Conservation (phyloP, 495 filamentous ascomycete genomes). For the Cryomyces minteri region DNA sequence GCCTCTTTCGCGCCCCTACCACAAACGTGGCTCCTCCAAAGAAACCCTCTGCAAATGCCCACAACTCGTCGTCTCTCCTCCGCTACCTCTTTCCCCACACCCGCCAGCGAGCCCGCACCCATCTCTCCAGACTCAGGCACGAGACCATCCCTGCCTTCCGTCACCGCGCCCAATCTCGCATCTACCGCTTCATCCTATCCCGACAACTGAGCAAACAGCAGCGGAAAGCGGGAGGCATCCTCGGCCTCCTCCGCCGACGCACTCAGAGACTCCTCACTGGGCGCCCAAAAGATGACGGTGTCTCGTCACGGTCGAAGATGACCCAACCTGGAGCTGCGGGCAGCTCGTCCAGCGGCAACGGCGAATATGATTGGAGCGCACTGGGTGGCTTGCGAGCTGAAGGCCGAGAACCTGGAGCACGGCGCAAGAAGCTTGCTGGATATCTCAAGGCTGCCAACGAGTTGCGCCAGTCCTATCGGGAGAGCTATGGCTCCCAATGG, state of each 20-base stretch:
- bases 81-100: conserved; percentile 38
- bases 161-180: conserved; percentile 47
- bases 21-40: conserved; percentile 12
- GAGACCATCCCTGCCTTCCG: conserved; percentile 54
- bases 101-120: conserved; percentile 38
- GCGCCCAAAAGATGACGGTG: conserved; percentile 14
- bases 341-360: conserved; percentile 1
- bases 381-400: not conserved
- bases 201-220: conserved; percentile 30
- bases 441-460: conserved; percentile 84
- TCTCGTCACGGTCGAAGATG: conserved; percentile 21
- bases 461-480: conserved; percentile 61
- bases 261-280: conserved; percentile 5
- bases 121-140: conserved; percentile 47
- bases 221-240: conserved; percentile 7
- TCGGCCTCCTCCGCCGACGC: conserved; percentile 10
- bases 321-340: conserved; percentile 15
- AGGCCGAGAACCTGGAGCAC: conserved; percentile 39
- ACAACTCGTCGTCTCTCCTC: conserved; percentile 24
- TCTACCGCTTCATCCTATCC: conserved; percentile 54
- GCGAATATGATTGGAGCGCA: not conserved
- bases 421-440: conserved; percentile 65
- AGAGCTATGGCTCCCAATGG: conserved; percentile 26
- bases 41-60: conserved; percentile 2
- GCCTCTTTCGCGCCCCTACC: not conserved